A percentile compares a stretch with the other conserved stretches of the same genome.
phyloP scores from a whole-genome alignment of 1,139 yeast species.

The Insectozyma bohioensis region DNA sequence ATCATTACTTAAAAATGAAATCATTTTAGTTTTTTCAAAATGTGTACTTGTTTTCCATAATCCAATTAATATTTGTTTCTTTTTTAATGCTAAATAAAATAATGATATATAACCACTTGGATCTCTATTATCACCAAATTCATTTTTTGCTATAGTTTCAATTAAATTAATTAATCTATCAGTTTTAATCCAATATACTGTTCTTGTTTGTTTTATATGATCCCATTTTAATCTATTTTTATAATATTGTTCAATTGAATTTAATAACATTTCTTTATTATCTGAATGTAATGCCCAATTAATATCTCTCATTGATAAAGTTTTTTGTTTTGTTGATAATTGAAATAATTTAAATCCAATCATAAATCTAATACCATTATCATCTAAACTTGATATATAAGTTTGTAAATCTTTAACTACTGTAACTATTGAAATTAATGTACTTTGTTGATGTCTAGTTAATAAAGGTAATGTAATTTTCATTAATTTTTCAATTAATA shows the following conservation, averaged over 20 bases:
- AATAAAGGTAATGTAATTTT: conserved; percentile 72
- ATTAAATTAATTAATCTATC: conserved; percentile 48
- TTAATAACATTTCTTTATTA: conserved; percentile 65
- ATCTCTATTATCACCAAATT: conserved; percentile 61
- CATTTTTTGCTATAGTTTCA: conserved; percentile 71
- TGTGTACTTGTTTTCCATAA: conserved; percentile 83
- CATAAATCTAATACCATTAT: conserved; percentile 69
- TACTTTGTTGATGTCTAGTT: conserved; percentile 89
- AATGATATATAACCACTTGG: conserved; percentile 73
- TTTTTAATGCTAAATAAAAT: conserved; percentile 73
- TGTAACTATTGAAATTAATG: conserved; percentile 67
- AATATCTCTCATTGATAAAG: conserved; percentile 75
- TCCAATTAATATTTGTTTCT: conserved; percentile 74
- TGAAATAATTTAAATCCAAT: conserved; percentile 72
- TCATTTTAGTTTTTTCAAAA: conserved; percentile 79
- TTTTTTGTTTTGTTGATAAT: conserved; percentile 38
- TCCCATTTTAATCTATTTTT: conserved; percentile 57
- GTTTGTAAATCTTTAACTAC: conserved; percentile 58
- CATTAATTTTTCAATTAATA: conserved; percentile 60
- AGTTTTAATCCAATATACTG: conserved; percentile 73
- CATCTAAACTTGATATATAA: conserved; percentile 49
- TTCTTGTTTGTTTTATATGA: conserved; percentile 57
- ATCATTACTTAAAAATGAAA: conserved; percentile 74
- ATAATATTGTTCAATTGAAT: conserved; percentile 50
- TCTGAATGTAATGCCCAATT: conserved; percentile 88